Conservation (phyloP, 2,329 filamentous ascomycete genomes). For the Hymenoscyphus repandus region DNA sequence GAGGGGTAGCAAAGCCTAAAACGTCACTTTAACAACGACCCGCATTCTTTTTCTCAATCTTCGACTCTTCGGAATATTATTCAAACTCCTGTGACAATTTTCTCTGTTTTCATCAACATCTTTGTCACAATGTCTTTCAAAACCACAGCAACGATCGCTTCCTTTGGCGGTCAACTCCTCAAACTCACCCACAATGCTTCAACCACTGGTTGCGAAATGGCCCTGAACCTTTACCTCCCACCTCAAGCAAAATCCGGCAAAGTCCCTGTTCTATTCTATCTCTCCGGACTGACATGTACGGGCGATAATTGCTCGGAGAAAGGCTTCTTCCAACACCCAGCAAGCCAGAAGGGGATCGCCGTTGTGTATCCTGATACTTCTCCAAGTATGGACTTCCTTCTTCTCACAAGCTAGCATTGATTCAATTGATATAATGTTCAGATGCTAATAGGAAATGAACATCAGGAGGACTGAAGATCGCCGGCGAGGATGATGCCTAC, state of each 20-base stretch:
- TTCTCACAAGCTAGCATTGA: not conserved
- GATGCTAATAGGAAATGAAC: not conserved
- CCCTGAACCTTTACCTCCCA: slow-evolving; percentile 86
- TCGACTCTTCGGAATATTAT: not conserved
- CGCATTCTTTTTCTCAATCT: not conserved
- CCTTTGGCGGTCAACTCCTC: slow-evolving; percentile 89
- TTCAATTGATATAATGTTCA: not conserved
- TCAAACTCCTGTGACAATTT: not conserved
- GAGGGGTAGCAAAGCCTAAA: slow-evolving; percentile 25
- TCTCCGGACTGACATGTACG: slow-evolving; percentile 91
- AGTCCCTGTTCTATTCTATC: slow-evolving; percentile 84
- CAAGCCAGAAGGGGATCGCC: slow-evolving; percentile 78
- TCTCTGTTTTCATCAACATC: not conserved
- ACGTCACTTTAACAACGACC: slow-evolving; percentile 20
- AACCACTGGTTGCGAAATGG: slow-evolving; percentile 82
- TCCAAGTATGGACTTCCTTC: slow-evolving; percentile 54
- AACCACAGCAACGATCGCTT: slow-evolving; percentile 82
- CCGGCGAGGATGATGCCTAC: slow-evolving; percentile 80
- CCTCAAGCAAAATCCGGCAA: slow-evolving; percentile 55
- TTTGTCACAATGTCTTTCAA: slow-evolving; percentile 68
- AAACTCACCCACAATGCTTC: slow-evolving; percentile 85
- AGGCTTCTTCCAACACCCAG: slow-evolving; percentile 86
- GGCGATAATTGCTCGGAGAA: slow-evolving; percentile 79
- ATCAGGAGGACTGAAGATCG: slow-evolving; percentile 66
- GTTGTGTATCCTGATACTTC: slow-evolving; percentile 93